phyloP scores from a whole-genome alignment of 2,329 filamentous ascomycete species.

The Metarhizium guizhouense region DNA sequence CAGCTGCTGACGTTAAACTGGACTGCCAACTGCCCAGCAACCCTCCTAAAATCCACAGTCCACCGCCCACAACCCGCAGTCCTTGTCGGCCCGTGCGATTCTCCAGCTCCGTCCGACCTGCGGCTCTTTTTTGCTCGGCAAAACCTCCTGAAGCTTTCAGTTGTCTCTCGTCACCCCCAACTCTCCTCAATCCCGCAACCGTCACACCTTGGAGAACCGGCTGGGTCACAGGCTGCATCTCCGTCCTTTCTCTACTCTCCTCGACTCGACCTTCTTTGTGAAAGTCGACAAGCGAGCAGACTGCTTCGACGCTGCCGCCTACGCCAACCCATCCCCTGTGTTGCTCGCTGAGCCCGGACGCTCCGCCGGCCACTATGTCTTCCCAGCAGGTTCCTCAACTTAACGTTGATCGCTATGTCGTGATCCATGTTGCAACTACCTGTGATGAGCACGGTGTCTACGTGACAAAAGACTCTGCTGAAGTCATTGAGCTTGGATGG shows the following conservation, averaged over 20 bases:
- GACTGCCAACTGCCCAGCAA: not conserved
- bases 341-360: constrained; percentile 11
- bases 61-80: not conserved
- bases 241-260: constrained; percentile 14
- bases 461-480: constrained; percentile 97
- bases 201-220: constrained; percentile 18
- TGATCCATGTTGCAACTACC: constrained; percentile 97
- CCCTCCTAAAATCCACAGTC: not conserved
- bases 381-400: constrained; percentile 42
- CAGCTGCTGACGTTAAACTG: not conserved
- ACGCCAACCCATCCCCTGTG: constrained; percentile 6
- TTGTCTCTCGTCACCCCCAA: constrained; percentile 12
- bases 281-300: constrained; percentile 9
- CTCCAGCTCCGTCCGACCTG: constrained; percentile 12
- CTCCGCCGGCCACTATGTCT: constrained; percentile 24
- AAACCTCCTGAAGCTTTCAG: constrained; percentile 20
- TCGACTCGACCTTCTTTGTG: constrained; percentile 11
- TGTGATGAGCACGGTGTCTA: constrained; percentile 99
- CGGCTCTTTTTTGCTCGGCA: constrained; percentile 15
- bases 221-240: constrained; percentile 29
- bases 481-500: constrained; percentile 99
- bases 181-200: constrained; percentile 14
- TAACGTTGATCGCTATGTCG: constrained; percentile 89
- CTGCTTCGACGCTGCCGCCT: constrained; percentile 8
- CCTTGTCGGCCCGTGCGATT: constrained; percentile 10